phyloP scores from a whole-genome alignment of 768 basidiomycete genomes.

The Naganishia randhawae region DNA sequence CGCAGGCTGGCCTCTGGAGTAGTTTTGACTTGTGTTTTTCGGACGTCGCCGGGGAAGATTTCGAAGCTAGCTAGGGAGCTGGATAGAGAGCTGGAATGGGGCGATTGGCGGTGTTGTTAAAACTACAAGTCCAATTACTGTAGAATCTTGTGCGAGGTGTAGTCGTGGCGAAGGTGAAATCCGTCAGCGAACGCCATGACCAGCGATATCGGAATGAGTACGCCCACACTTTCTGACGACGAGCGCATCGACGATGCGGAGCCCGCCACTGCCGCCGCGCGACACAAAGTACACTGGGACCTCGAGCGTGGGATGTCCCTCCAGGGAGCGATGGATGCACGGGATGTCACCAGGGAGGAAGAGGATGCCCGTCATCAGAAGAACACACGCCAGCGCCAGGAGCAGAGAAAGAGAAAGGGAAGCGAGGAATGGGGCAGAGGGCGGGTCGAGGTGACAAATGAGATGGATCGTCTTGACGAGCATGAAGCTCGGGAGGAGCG shows the following conservation, averaged over 20 bases:
- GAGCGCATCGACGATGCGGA: neutral
- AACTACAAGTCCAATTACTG: no score
- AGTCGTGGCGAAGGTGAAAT: neutral
- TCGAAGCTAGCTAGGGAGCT: no score
- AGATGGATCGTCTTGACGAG: conserved; percentile 1
- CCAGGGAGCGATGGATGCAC: conserved; percentile 11
- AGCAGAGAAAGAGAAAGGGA: neutral
- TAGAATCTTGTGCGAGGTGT: no score
- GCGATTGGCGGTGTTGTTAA: no score
- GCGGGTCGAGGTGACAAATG: neutral
- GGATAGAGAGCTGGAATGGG: no score
- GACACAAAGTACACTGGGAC: conserved; percentile 9
- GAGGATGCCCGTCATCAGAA: neutral
- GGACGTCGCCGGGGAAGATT: no score
- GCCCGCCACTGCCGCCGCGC: neutral
- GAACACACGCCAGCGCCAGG: neutral
- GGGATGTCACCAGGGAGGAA: neutral
- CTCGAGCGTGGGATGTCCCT: neutral
- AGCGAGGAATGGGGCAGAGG: neutral
- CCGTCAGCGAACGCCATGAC: neutral
- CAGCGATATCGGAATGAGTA: neutral
- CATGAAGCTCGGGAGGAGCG: conserved; percentile 16
- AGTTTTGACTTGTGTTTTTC: no score
- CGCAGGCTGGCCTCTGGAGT: no score
- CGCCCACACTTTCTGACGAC: neutral